Percentiles rank a stretch among this genome's conserved stretches.
These are phyloP conservation scores for Canna indica DNA, from an alignment of 176 grass and related monocot species.

Conservation along the genomic window DNA sequence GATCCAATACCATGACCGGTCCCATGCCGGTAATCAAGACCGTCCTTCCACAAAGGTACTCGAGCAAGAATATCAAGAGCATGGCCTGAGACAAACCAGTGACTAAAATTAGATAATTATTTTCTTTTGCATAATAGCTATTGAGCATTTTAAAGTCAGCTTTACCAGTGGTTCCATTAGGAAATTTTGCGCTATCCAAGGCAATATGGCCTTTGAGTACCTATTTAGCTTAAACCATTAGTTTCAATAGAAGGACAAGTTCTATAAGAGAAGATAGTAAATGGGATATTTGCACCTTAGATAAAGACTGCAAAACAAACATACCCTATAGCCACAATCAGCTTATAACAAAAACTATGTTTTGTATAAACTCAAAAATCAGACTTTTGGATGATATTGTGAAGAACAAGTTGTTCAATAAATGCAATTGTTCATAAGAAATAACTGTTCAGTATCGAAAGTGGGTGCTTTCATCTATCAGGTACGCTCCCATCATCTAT, in stretches of 20 bases:
- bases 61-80: slow-evolving; percentile 91
- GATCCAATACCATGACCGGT: slow-evolving; percentile 96
- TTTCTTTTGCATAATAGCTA: background rate
- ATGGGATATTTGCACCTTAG: background rate
- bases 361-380: no score
- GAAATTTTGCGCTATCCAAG: slow-evolving; percentile 60
- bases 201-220: slow-evolving; percentile 85
- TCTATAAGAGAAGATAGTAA: background rate
- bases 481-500: no score
- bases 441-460: no score
- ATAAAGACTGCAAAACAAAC: background rate
- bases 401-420: no score
- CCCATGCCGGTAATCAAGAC: slow-evolving; percentile 91
- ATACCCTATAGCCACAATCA: no score
- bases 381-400: no score
- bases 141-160: background rate
- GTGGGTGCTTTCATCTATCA: no score
- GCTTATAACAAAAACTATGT: no score
- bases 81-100: slow-evolving; percentile 42
- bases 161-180: slow-evolving; percentile 89
- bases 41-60: slow-evolving; percentile 70
- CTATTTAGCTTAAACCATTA: slow-evolving; percentile 32
- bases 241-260: background rate
- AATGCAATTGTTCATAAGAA: no score
- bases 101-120: background rate